Evolutionary conservation across 805 yeast species (phyloP).

Genomic region (Ogataea paradorogensis): DNA sequence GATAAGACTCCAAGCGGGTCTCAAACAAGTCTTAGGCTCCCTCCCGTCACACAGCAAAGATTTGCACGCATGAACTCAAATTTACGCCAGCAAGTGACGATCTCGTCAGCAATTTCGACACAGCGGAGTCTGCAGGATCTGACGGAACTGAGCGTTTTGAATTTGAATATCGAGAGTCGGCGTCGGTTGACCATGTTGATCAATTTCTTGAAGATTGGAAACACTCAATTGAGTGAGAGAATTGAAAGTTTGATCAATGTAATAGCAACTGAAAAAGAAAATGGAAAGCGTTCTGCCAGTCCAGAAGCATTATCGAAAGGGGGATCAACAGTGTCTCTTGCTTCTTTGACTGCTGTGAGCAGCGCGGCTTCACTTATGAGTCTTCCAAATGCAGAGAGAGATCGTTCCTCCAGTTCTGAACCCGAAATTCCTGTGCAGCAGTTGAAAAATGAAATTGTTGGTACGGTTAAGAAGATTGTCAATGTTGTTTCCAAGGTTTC

Average conservation of each 20-base stretch:
- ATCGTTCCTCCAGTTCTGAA: conserved; percentile 4
- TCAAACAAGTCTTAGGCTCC: conserved; percentile 4
- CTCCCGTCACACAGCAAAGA: conserved; percentile 13
- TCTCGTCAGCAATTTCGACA: conserved; percentile 31
- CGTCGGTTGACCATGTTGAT: conserved; percentile 74
- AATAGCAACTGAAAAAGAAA: conserved; percentile 27
- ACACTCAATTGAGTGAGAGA: conserved; percentile 66
- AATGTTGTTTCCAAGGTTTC: conserved; percentile 82
- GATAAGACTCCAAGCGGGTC: conserved; percentile 13
- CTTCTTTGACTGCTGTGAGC: conserved; percentile 20
- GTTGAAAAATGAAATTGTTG: conserved; percentile 77
- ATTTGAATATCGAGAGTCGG: conserved; percentile 58
- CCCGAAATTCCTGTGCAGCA: conserved; percentile 35
- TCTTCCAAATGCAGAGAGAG: conserved; percentile 12
- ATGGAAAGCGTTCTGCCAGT: conserved; percentile 6
- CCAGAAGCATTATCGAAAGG: conserved; percentile 1
- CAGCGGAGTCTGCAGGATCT: conserved; percentile 33
- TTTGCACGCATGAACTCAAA: conserved; percentile 17
- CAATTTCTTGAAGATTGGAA: conserved; percentile 77
- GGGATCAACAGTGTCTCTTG: conserved; percentile 11
- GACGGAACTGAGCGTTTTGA: conserved; percentile 34
- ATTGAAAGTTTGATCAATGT: conserved; percentile 48
- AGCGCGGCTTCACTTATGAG: conserved; percentile 18
- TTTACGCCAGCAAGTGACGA: conserved; percentile 29
- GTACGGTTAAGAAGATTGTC: conserved; percentile 86